These are phyloP conservation scores for Balamuthia mandrillaris DNA, from an alignment of 208 protist species.

Conservation along the genomic window DNA sequence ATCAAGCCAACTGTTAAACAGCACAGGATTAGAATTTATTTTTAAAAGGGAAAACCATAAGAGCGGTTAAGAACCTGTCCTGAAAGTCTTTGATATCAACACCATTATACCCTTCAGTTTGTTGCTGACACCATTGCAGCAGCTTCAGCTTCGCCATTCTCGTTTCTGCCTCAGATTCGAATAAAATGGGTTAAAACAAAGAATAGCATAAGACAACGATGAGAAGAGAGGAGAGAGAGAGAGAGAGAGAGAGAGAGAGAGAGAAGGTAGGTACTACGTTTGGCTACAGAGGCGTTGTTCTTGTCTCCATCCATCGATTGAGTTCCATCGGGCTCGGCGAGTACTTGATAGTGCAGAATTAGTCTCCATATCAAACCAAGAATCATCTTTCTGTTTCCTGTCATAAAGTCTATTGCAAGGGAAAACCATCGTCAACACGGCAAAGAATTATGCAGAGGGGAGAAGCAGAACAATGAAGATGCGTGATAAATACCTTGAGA, in stretches of 20 bases:
- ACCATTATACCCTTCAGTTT: constrained; percentile 62
- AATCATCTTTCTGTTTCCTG: constrained; percentile 48
- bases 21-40: not conserved
- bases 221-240: too few species aligned
- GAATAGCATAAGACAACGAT: too few species aligned
- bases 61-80: not conserved
- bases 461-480: not conserved
- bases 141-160: constrained; percentile 58
- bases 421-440: not conserved
- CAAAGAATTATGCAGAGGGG: not conserved
- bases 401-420: not conserved
- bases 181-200: too few species aligned
- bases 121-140: constrained; percentile 65
- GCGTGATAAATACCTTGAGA: not conserved
- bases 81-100: constrained; percentile 72
- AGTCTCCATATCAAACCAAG: constrained; percentile 67
- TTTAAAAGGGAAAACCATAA: not conserved
- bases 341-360: constrained; percentile 54
- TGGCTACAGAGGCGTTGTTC: not conserved
- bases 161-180: not conserved
- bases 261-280: not conserved
- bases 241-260: too few species aligned
- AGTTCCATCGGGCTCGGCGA: constrained; percentile 53
- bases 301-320: constrained; percentile 41
- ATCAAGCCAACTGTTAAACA: constrained; percentile 48